These are phyloP conservation scores for Blastosporella zonata DNA, from an alignment of 1,284 basidiomycete species.

Conservation along the genomic window DNA sequence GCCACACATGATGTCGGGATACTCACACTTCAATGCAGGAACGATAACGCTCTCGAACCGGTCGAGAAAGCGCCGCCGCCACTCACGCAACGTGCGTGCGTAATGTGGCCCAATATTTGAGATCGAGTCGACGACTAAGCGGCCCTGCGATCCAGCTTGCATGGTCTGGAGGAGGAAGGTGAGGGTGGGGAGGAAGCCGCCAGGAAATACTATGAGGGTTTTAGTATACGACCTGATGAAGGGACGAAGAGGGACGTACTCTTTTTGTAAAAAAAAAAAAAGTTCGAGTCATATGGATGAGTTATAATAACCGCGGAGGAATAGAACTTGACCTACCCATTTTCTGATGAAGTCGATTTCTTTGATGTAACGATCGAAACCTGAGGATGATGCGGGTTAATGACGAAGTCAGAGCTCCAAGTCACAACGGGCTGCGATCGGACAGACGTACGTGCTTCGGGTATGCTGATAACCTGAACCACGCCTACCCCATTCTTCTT, in stretches of 20 bases:
- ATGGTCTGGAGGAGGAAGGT: constrained; percentile 60
- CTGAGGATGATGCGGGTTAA: constrained; percentile 27
- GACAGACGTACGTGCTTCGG: constrained; percentile 59
- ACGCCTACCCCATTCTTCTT: constrained; percentile 60
- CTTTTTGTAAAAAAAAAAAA: constrained; percentile 7
- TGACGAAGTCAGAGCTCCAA: neutral
- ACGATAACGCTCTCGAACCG: constrained; percentile 63
- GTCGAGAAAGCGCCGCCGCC: constrained; percentile 65
- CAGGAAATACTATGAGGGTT: constrained; percentile 63
- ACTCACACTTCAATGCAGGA: constrained; percentile 60
- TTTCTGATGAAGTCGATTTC: constrained; percentile 79
- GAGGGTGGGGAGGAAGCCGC: constrained; percentile 71
- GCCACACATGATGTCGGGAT: constrained; percentile 52
- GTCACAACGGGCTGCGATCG: neutral
- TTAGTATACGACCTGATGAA: constrained; percentile 6
- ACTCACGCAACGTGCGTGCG: constrained; percentile 80
- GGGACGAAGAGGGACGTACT: constrained; percentile 16
- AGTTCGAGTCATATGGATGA: neutral
- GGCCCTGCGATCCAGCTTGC: constrained; percentile 51
- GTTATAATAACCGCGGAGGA: neutral
- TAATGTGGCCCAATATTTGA: constrained; percentile 84
- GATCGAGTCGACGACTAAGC: constrained; percentile 67
- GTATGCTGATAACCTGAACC: constrained; percentile 79
- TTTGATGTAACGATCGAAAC: constrained; percentile 54
- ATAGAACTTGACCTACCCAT: constrained; percentile 49